Evolutionary conservation across 495 filamentous ascomycete species (phyloP).

Genomic region (Xylaria intraflava): DNA sequence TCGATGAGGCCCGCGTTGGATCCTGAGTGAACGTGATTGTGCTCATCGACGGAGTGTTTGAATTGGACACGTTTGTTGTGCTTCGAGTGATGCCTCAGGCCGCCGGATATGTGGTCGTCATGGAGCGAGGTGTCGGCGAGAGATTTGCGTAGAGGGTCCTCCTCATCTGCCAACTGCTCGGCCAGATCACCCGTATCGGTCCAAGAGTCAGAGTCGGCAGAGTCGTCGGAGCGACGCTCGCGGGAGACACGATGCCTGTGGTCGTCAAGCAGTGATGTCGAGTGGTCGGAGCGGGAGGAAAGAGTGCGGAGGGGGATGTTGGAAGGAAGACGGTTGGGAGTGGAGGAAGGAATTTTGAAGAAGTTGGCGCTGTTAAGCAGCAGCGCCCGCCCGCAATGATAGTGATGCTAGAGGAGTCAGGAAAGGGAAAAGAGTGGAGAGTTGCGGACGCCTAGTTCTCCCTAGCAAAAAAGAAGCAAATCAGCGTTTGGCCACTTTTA

Average conservation of each 20-base stretch:
- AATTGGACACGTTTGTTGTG: constrained; percentile 43
- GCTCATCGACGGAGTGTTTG: constrained; percentile 30
- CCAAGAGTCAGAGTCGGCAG: constrained; percentile 69
- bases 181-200: constrained; percentile 90
- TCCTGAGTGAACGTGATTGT: constrained; percentile 19
- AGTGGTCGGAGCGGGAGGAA: constrained; percentile 30
- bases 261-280: constrained; percentile 36
- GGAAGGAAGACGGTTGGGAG: constrained; percentile 47
- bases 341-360: constrained; percentile 52
- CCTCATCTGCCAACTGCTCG: constrained; percentile 75
- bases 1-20: constrained; percentile 44
- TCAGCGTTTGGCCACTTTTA: constrained; percentile 10
- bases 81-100: constrained; percentile 35
- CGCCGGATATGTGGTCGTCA: constrained; percentile 47
- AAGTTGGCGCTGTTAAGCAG: constrained; percentile 52
- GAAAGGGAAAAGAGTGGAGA: constrained; percentile 26
- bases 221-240: constrained; percentile 53
- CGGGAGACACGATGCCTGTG: constrained; percentile 31
- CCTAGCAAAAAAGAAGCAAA: constrained; percentile 8
- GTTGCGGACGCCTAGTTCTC: constrained; percentile 1
- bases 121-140: constrained; percentile 54
- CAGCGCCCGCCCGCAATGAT: constrained; percentile 48
- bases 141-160: constrained; percentile 66
- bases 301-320: constrained; percentile 58
- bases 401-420: constrained; percentile 22